Base-by-base conservation (phyloP, 208 protist species). In the Tritrichomonas musculus region DNA sequence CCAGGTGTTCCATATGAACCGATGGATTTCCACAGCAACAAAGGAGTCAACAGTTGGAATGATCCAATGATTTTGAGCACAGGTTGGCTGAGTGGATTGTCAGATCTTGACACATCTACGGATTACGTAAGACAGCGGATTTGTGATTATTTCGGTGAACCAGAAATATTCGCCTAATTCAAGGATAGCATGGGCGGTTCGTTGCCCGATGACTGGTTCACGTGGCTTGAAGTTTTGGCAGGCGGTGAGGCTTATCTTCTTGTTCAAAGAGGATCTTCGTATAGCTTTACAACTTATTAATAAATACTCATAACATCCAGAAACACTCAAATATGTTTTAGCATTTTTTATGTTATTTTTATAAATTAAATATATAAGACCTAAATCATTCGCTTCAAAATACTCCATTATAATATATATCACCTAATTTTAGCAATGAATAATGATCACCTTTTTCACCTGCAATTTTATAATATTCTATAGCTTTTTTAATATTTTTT, bases 221-320 rank as follows among this genome's bases (percentile, higher is more conserved):
- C 95, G 9, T 97, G 94, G 93, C 80, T 96, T 14, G 96, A 96
- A 93, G 93, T 96, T 0, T 72, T 96, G 1, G 33, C 95, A 50
- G 96, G 96, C 0, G 96, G 96, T 94, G 96, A 96, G 84, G 36
- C 69, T n/a, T n/a, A n/a, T n/a, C n/a, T n/a, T n/a, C n/a, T n/a
- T n/a, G n/a, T n/a, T n/a, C n/a, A n/a, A n/a, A n/a, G n/a, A n/a
- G n/a, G n/a, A n/a, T n/a, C n/a, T n/a, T n/a, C n/a, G n/a, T n/a
- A n/a, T n/a, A n/a, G 22, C 39, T n/a, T n/a, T n/a, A n/a, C n/a
- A n/a, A n/a, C n/a, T n/a, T n/a, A n/a, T n/a, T n/a, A n/a, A n/a
- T n/a, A n/a, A n/a, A n/a, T n/a, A n/a, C n/a, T n/a, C n/a, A n/a
- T n/a, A n/a, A n/a, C n/a, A n/a, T n/a, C n/a, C n/a, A n/a, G n/a